phyloP scores from a whole-genome alignment of 371 early-diverging fungal genomes.

The Mucor plumbeus region DNA sequence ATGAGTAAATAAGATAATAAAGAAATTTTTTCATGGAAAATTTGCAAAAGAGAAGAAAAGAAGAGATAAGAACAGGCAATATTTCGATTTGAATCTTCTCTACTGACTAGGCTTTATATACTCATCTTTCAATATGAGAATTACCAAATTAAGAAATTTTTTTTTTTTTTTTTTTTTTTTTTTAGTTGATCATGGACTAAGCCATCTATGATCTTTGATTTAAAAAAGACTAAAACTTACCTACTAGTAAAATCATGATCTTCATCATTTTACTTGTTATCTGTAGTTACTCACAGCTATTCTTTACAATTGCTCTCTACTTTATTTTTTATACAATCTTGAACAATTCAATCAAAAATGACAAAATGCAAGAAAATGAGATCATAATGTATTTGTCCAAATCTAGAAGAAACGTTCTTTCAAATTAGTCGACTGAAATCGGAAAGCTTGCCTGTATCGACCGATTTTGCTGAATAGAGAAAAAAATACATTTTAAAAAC shows the following conservation, averaged over 20 bases:
- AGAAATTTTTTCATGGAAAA: background rate
- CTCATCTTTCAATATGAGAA: background rate
- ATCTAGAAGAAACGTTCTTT: conserved; percentile 10
- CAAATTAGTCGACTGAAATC: conserved; percentile 3
- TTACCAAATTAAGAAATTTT: background rate
- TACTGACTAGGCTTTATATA: background rate
- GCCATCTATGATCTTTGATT: background rate
- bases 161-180: conserved; percentile 4
- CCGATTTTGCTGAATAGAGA: conserved; percentile 7
- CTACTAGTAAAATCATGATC: no score
- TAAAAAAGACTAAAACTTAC: background rate
- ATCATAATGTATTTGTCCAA: conserved; percentile 3
- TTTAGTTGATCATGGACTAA: background rate
- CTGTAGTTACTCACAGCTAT: background rate
- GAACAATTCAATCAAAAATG: background rate
- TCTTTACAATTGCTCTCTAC: no score
- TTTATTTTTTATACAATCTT: background rate
- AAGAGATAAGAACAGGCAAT: background rate
- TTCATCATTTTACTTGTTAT: no score
- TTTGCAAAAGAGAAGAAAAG: background rate
- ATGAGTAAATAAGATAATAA: background rate
- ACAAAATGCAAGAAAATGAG: background rate
- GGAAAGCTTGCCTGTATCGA: conserved; percentile 7
- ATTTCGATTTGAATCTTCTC: background rate
- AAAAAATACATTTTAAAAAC: background rate